Percentiles rank a stretch among this genome's conserved stretches.
Evolutionary conservation across 2,329 filamentous ascomycete species (phyloP).

Genomic region (Daldinia sp.): DNA sequence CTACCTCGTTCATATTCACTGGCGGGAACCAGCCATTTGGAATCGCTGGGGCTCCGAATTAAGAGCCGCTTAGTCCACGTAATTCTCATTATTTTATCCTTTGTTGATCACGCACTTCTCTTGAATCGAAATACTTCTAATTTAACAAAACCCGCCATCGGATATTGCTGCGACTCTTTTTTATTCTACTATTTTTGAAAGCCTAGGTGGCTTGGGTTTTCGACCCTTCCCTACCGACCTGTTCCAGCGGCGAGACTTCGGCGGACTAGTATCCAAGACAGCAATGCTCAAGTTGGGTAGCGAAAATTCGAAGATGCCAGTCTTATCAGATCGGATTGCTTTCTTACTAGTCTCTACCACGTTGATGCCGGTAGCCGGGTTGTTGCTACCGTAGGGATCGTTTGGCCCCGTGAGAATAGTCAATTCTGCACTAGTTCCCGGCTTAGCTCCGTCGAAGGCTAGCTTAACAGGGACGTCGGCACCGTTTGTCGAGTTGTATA

Average conservation of each 20-base stretch:
- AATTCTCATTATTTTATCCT: not conserved
- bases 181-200: not conserved
- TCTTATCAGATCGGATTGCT: constrained; percentile 51
- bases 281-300: constrained; percentile 65
- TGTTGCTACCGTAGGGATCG: constrained; percentile 55
- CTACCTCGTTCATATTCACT: not conserved
- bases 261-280: constrained; percentile 56
- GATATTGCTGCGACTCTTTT: not conserved
- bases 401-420: constrained; percentile 55
- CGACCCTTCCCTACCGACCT: not conserved
- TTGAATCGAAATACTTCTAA: not conserved
- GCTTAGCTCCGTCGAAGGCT: constrained; percentile 54
- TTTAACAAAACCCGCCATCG: not conserved
- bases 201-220: not conserved
- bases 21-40: not conserved
- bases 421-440: constrained; percentile 52
- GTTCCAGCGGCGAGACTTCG: constrained; percentile 9
- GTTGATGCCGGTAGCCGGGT: constrained; percentile 55
- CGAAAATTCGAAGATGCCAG: constrained; percentile 60
- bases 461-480: constrained; percentile 56
- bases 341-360: constrained; percentile 56
- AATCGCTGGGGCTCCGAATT: not conserved
- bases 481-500: constrained; percentile 59
- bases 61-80: not conserved
- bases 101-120: not conserved